Evolutionary conservation across 169 alveolate species (phyloP), one percentile per base, ranked within the genome.

Genomic region (Fabrea salina): DNA sequence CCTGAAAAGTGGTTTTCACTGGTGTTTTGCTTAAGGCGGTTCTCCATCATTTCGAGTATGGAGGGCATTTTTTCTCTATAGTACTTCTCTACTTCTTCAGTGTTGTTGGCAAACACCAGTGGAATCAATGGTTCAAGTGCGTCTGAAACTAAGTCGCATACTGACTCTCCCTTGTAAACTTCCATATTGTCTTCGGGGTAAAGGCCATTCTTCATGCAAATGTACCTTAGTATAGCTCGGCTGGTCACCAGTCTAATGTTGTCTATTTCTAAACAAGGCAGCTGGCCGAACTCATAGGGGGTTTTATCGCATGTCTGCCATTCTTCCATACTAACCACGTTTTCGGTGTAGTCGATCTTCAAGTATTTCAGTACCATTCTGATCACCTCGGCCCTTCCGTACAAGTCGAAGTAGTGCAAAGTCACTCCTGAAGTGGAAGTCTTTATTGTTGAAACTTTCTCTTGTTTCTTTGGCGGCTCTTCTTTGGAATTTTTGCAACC

Each of bases 321-420:
- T 25, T 53, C 70, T 32, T 74, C 33, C 5, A 13, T 16, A 25
- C 70, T 57, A 49, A 77, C 16, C 25, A 79, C 43, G 25, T 76
- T 56, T 35, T 86, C 89, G 66, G 75, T 87, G 40, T 40, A 86
- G 16, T 71, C 74, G 2, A 33, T 68, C 30, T 43, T 50, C 8
- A 77, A 77, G 33, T 53, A 35, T 22, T 51, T 27, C 33, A 86
- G 80, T 16, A 82, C 41, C 83, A 78, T 51, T 61, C 92, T 68
- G 72, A 86, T 82, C 1, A 86, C 57, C 39, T 86, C 92, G 54
- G 79, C 92, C 59, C 80, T 76, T 0, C 86, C 92, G 75, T 78
- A 79, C 40, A 61, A 27, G 25, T 58, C 76, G 66, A 86, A 86
- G 49, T 86, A 86, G 75, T 86, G 68, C 11, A 86, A 49, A 47